These are phyloP conservation scores for Suhomyces taliae DNA, from an alignment of 1,139 yeast genomes.

Conservation along the genomic window DNA sequence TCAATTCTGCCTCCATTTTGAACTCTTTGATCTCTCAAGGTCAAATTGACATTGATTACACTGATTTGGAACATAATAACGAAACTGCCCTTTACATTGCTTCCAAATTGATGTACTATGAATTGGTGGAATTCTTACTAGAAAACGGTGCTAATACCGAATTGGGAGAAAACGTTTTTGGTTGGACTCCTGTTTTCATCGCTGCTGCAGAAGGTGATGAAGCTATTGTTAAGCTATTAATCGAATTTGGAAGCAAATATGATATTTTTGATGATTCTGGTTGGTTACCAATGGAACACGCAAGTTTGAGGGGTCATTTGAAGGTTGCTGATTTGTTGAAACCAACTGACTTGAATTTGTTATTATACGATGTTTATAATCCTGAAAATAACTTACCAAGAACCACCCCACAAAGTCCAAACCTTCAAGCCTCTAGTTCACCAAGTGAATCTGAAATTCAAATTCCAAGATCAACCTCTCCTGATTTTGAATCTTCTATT, in stretches of 20 bases:
- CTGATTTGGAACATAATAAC: slow-evolving; percentile 56
- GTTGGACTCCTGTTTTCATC: slow-evolving; percentile 93
- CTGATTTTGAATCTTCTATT: slow-evolving; percentile 22
- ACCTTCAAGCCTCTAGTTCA: slow-evolving; percentile 1
- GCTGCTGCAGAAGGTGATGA: slow-evolving; percentile 85
- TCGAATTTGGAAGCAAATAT: slow-evolving; percentile 53
- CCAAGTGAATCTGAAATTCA: slow-evolving; percentile 2
- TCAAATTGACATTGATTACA: slow-evolving; percentile 64
- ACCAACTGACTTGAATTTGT: slow-evolving; percentile 40
- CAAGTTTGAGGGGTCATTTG: slow-evolving; percentile 86
- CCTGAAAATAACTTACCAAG: slow-evolving; percentile 40
- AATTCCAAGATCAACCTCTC: slow-evolving; percentile 3
- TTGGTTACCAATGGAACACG: slow-evolving; percentile 97
- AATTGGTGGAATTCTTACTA: slow-evolving; percentile 58
- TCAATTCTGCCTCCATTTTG: slow-evolving; percentile 60
- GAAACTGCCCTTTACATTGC: slow-evolving; percentile 87
- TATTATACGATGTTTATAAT: slow-evolving; percentile 41
- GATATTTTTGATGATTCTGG: slow-evolving; percentile 79
- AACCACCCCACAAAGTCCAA: slow-evolving; percentile 9
- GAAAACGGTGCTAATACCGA: slow-evolving; percentile 68
- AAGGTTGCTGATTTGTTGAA: slow-evolving; percentile 61
- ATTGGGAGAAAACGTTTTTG: slow-evolving; percentile 73
- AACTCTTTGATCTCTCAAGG: slow-evolving; percentile 53
- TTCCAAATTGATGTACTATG: slow-evolving; percentile 58
- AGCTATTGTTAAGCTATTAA: slow-evolving; percentile 56